Evolutionary conservation across 108 stramenopile genomes (phyloP), one percentile per base, ranked within the genome.

Genomic region (Nitzschia sp.): DNA sequence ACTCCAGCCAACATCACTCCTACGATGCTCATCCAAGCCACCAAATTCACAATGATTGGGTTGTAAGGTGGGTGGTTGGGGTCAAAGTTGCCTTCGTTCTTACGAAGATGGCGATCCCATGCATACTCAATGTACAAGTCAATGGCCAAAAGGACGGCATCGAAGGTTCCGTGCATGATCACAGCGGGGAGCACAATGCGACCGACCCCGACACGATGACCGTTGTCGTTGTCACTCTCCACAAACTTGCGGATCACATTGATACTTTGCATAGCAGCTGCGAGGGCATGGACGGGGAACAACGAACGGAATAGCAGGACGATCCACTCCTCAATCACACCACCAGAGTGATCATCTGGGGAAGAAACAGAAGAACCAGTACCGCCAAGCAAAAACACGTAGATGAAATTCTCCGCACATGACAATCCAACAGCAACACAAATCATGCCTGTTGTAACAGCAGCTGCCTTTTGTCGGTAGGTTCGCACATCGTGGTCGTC

Each of bases 371-470:
- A 44, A 21, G 78, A 44, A 5, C 29, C 29, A 34, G 29, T 34
- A n/a, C 91, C 91, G 24, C 92, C 92, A 10, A 91, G 63, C 48
- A 91, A 73, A 73, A 91, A 93, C n/a, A 93, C 92, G 57, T 93
- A 93, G 41, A 93, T 55, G 42, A 86, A 89, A 63, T 93, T 93
- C 62, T 93, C 92, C 50, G 92, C 92, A 57, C 92, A 93, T 12
- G 92, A 87, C 51, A 93, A 77, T 65, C 92, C 92, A 25, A 93
- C 88, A 0, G 92, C 92, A 11, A 85, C 86, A 57, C 89, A 82
- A 34, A 93, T 90, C 92, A 93, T 93, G 9, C 84, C 89, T 19
- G 86, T 93, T 10, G 92, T 93, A n/a, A 93, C 79, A 25, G 92
- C 92, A 12, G 86, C 85, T n/a, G 89, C 92, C 71, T 80, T 85